Evolutionary conservation across 2,329 filamentous ascomycete species (phyloP), one percentile per base, ranked within the genome.

Genomic region (Elsinoe ampelina): DNA sequence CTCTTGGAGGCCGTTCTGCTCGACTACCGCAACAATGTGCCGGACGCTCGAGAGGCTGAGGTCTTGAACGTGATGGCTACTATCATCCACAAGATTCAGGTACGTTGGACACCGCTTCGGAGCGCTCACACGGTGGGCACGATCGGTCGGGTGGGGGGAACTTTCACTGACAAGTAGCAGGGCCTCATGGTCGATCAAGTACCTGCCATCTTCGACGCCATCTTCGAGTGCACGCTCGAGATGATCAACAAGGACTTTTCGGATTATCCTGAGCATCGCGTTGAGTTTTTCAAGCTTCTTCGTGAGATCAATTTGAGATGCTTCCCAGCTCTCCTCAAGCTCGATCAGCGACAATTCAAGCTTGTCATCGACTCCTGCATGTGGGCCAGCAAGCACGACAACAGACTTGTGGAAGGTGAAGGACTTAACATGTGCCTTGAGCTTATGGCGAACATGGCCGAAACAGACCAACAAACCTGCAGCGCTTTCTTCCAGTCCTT

Each of bases 221-320:
- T 98, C 22, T 98, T 98, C 66, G 92, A 97, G 72, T 97, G 92
- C 77, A 98, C 93, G 2, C 78, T 98, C 57, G 90, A 95, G 67
- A 98, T 98, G 93, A 98, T 98, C 76, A 98, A 97, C 82, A 98
- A 98, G 76, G 93, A 98, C 73, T 98, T 98, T 73, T 96, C 95
- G 47, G 93, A 98, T 70, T 98, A 95, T 71, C 93, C 93, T 0
- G 93, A 98, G 71, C 93, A 98, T 70, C 87, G 95, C 58, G 93
- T 98, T n/a, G 92, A 97, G 72, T 98, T 98, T 73, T 98, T 98
- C 81, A 96, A 95, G 73, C 82, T 98, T 20, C 80, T 98, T 36
- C 83, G 95, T 63, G 89, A 92, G 12, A 97, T 98, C 75, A 98
- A 98, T 72, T 76, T 97, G 48, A 89, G 95, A 71, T 98, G 93